Base-by-base conservation (phyloP, 345 rosid species). In the Heritiera littoralis region DNA sequence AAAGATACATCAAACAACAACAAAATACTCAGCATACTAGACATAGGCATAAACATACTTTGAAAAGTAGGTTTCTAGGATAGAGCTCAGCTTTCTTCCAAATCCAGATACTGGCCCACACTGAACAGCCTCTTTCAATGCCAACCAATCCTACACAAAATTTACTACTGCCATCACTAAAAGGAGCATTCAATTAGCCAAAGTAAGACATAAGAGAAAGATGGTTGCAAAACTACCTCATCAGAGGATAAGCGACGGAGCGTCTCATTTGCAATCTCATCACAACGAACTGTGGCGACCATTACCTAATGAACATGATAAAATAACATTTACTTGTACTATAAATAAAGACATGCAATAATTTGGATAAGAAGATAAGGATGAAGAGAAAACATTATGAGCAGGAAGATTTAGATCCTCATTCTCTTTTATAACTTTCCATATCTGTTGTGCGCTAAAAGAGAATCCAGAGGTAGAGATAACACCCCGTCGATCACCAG, bases 281-380 rank as follows among this genome's bases (percentile, higher is more conserved):
- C 97, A 86, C 98, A 95, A 18, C 98, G 93, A 81, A 90, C 91
- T 43, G 94, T 91, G 78, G 98, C 95, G 80, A 92, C 98, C 98
- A 93, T 91, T 78, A 95, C 93, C 97, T 93, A 66, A 75, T 67
- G 83, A 83, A 41, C 56, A 74, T 78, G 55, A 66, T 45, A n/a
- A 74, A 77, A 66, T 9, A 35, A 63, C 51, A 54, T 52, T 72
- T 79, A 72, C 76, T 54, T 82, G 52, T 6, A 74, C 43, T 18
- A 56, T 45, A 80, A 13, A 75, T 9, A 43, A 45, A 46, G 14
- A 52, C 20, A 15, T 32, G 18, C 56, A 10, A 18, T 78, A 23
- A 23, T 23, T 66, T 30, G 61, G 59, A 30, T n/a, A n/a, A 67
- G 46, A 17, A 66, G 28, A 12, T 2, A 30, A 43, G 55, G 61